These are phyloP conservation scores for Rhodotorula diobovata DNA, from an alignment of 768 basidiomycete genomes.

Conservation along the genomic window DNA sequence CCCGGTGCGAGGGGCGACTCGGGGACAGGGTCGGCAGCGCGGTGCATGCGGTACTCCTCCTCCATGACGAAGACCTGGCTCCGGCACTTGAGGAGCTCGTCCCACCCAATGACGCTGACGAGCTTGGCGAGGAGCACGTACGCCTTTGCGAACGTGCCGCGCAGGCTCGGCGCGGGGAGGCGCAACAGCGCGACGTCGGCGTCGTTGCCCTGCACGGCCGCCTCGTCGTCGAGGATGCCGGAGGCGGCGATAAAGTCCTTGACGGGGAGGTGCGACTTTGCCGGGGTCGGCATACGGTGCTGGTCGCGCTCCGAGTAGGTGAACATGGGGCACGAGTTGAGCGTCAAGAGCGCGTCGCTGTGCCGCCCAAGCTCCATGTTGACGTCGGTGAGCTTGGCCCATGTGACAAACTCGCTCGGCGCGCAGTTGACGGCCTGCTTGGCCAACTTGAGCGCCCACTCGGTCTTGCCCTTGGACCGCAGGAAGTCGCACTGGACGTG, in stretches of 20 bases:
- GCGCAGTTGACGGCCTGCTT: conserved; percentile 96
- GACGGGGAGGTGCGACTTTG: conserved; percentile 78
- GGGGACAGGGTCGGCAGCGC: conserved; percentile 56
- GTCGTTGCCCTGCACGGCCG: conserved; percentile 76
- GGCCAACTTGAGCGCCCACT: conserved; percentile 88
- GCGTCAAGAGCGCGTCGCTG: conserved; percentile 74
- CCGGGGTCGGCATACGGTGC: conserved; percentile 74
- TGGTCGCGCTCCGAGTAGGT: conserved; percentile 95
- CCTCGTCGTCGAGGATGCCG: conserved; percentile 64
- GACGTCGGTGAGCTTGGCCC: conserved; percentile 94
- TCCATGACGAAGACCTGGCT: conserved; percentile 98
- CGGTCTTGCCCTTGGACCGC: conserved; percentile 71
- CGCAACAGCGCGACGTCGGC: conserved; percentile 90
- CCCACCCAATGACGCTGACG: conserved; percentile 95
- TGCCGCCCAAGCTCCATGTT: conserved; percentile 86
- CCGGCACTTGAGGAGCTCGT: conserved; percentile 91
- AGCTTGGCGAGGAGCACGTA: conserved; percentile 84
- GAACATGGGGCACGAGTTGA: conserved; percentile 99
- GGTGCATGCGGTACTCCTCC: conserved; percentile 97
- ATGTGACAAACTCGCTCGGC: conserved; percentile 96
- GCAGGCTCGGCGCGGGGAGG: conserved; percentile 87
- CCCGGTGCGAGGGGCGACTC: conserved; percentile 12
- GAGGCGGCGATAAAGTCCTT: conserved; percentile 75
- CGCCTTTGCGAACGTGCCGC: conserved; percentile 93
- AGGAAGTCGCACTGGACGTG: conserved; percentile 94